Evolutionary conservation across 192 early-diverging fungal genomes (phyloP), one percentile per base, ranked within the genome.

Genomic region (Funneliformis geosporum): DNA sequence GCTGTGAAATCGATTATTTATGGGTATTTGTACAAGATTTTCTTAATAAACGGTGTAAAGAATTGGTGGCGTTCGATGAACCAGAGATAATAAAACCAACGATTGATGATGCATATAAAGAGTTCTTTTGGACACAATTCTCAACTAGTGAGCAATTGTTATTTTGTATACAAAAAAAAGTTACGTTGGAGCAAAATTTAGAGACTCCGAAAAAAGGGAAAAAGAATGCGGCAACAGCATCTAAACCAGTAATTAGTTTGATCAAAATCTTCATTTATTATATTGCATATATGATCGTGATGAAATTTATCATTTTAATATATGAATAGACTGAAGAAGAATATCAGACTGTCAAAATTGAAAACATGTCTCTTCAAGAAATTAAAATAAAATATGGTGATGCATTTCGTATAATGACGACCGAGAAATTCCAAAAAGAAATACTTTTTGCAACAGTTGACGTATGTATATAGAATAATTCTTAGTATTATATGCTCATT

Each of bases 371-470:
- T 33, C 23, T 65, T 25, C 25, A 46, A 68, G 42, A 55, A 21
- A 40, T 60, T 8, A 66, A 47, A 47, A 50, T 2, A 12, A 43
- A 27, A 25, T 71, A 71, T 60, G 55, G 72, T 21, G 60, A 33
- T 44, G 12, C 23, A 64, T 64, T 85, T 83, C 44, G 86, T 78
- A 82, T 87, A 71, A 78, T 83, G 38, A 83, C 83, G 40, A 80
- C 60, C 8, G 10, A 70, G 23, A 79, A 83, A 39, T 64, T 55
- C 9, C 81, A 80, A 59, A 82, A 84, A 18, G 12, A 46, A 5
- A 80, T 82, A 5, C 65, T 88, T 12, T 82, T 90, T n/a, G 86
- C 86, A 12, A 73, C 78, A 23, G 67, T 84, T 9, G 88, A 86
- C 50, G 86, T 88, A 79, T 46, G 75, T 61, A 69, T 69, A 12